Evolutionary conservation across 805 yeast genomes (phyloP).

Genomic region (Ogataea saltuana): DNA sequence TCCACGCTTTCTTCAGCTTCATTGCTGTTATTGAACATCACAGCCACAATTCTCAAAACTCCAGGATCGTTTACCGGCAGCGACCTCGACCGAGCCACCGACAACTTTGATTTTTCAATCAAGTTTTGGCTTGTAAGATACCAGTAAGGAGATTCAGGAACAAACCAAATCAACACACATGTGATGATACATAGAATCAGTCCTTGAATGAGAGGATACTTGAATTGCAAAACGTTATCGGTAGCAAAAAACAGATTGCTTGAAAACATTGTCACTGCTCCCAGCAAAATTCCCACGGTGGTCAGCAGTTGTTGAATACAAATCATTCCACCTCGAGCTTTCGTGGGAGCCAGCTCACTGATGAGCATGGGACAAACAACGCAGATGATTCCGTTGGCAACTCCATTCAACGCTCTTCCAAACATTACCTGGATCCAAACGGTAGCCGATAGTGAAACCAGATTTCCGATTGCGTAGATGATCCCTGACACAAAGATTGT

Average conservation of each 20-base stretch:
- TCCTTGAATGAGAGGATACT: conserved; percentile 26
- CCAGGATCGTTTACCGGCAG: conserved; percentile 24
- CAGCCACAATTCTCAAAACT: conserved; percentile 23
- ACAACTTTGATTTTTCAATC: conserved; percentile 19
- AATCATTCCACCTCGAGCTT: conserved; percentile 34
- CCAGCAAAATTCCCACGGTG: conserved; percentile 37
- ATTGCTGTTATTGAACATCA: conserved; percentile 21
- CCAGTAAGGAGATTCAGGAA: conserved; percentile 40
- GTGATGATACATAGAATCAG: conserved; percentile 18
- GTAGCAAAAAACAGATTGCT: conserved; percentile 13
- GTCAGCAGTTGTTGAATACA: conserved; percentile 36
- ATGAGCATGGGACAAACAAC: conserved; percentile 39
- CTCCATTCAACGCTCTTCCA: conserved; percentile 36
- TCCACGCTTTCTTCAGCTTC: conserved; percentile 11
- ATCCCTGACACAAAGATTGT: conserved; percentile 27
- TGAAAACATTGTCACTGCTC: conserved; percentile 28
- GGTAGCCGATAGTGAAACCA: conserved; percentile 18
- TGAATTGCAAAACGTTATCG: conserved; percentile 24
- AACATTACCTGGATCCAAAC: conserved; percentile 29
- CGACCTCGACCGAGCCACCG: conserved; percentile 25
- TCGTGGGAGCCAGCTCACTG: conserved; percentile 36
- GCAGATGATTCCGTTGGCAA: conserved; percentile 34
- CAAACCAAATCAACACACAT: conserved; percentile 26
- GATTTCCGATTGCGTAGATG: conserved; percentile 25
- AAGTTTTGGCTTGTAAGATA: conserved; percentile 17